These are phyloP conservation scores for Cyathus striatus DNA, from an alignment of 768 basidiomycete genomes.

Conservation along the genomic window DNA sequence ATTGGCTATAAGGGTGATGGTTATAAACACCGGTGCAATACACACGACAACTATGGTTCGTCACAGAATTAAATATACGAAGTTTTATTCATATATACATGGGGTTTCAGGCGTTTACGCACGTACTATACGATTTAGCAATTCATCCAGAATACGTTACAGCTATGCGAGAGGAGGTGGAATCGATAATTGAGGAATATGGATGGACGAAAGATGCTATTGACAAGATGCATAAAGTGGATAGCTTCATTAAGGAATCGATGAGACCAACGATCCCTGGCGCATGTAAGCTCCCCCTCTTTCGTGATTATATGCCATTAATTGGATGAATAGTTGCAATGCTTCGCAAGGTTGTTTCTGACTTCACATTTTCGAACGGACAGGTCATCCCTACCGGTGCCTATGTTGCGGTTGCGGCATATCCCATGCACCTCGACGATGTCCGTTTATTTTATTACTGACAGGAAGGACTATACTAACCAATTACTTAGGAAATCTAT, in stretches of 20 bases:
- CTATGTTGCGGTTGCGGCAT: conserved; percentile 11
- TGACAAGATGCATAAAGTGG: conserved; percentile 28
- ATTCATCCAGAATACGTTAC: conserved; percentile 17
- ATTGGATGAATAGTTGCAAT: background rate
- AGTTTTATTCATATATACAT: background rate
- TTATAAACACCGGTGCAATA: conserved; percentile 23
- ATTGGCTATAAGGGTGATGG: conserved; percentile 15
- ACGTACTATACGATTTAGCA: conserved; percentile 20
- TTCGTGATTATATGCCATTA: background rate
- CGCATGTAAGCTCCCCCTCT: background rate
- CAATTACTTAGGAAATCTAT: no score
- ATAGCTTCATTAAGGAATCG: conserved; percentile 38
- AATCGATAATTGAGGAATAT: conserved; percentile 18
- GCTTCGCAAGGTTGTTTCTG: conserved; percentile 2
- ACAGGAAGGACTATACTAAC: no score
- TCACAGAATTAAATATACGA: background rate
- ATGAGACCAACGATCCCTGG: conserved; percentile 16
- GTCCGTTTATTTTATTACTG: conserved; percentile 5
- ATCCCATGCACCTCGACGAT: conserved; percentile 9
- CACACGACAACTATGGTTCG: conserved; percentile 21
- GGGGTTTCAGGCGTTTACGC: conserved; percentile 9
- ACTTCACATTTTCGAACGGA: conserved; percentile 17
- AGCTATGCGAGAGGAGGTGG: conserved; percentile 29
- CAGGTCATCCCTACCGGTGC: conserved; percentile 15
- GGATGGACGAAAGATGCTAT: conserved; percentile 22